Evolutionary conservation across 345 rosid species (phyloP).

Genomic region (Cardamine chenopodiifolia): DNA sequence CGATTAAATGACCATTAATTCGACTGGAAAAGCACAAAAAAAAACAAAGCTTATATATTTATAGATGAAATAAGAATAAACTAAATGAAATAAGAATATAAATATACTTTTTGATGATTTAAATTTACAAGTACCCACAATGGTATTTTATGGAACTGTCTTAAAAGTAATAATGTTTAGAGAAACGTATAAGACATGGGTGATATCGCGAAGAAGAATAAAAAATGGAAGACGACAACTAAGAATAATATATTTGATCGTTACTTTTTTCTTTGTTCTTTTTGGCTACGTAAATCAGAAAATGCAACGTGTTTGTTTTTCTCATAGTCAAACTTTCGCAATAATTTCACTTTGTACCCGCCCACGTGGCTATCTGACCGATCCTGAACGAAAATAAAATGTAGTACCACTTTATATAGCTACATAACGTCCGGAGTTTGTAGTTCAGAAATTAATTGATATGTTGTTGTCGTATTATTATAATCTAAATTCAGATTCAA

Average conservation of each 20-base stretch:
- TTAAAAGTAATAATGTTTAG: not conserved
- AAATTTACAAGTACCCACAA: not conserved
- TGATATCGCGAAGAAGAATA: conserved; percentile 1
- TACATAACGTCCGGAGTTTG: not conserved
- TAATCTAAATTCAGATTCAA: not conserved
- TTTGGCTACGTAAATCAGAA: conserved; percentile 29
- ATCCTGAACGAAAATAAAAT: not conserved
- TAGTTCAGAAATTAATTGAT: not conserved
- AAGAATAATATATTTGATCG: not conserved
- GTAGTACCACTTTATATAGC: not conserved
- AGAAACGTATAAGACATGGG: conserved; percentile 30
- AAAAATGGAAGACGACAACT: conserved; percentile 16
- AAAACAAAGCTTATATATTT: too few relatives aligned
- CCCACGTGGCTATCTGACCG: conserved; percentile 26
- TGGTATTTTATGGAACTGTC: not conserved
- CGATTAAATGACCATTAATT: too few relatives aligned
- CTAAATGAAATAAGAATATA: not conserved
- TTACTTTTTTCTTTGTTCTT: not conserved
- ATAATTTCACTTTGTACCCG: conserved; percentile 19
- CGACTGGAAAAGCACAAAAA: too few relatives aligned
- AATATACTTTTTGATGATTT: not conserved
- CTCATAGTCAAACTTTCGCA: conserved; percentile 20
- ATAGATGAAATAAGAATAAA: not conserved
- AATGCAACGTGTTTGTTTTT: conserved; percentile 31
- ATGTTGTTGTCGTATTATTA: not conserved